A percentile compares a stretch with the other conserved stretches of the same genome.
Evolutionary conservation across 2,329 filamentous ascomycete species (phyloP).

Genomic region (Aspergillus texensis): DNA sequence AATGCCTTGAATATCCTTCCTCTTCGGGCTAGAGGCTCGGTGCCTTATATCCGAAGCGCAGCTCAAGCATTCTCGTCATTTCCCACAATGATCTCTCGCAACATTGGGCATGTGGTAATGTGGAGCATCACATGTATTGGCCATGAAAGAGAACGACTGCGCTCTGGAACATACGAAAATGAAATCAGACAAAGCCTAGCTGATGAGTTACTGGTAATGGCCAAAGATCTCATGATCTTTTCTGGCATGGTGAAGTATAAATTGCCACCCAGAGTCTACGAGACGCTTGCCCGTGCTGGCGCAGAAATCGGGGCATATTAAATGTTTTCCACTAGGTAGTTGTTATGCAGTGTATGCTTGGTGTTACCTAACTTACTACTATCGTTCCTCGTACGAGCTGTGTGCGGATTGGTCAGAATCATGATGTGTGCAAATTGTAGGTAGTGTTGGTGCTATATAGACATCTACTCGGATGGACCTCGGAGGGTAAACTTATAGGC

Average conservation of each 20-base stretch:
- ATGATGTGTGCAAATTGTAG: neutral
- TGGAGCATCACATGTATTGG: constrained; percentile 91
- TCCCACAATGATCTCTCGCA: constrained; percentile 79
- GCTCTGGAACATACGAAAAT: constrained; percentile 69
- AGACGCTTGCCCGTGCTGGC: constrained; percentile 80
- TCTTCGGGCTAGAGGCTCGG: constrained; percentile 72
- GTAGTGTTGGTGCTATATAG: neutral
- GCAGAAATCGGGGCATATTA: constrained; percentile 60
- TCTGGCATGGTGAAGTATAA: constrained; percentile 90
- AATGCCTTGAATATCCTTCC: constrained; percentile 76
- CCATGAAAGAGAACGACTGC: constrained; percentile 72
- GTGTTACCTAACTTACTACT: neutral
- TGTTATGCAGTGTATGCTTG: neutral
- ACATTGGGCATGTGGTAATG: constrained; percentile 86
- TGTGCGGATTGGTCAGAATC: neutral
- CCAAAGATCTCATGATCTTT: constrained; percentile 89
- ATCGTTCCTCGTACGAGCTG: neutral
- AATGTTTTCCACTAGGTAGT: neutral
- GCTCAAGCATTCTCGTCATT: constrained; percentile 80
- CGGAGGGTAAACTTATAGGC: neutral
- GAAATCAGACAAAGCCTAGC: constrained; percentile 56
- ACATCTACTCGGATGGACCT: neutral
- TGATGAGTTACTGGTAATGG: constrained; percentile 74
- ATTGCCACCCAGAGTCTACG: constrained; percentile 82
- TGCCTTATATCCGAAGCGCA: constrained; percentile 74